Evolutionary conservation across 371 early-diverging fungal species (phyloP).

Genomic region (Mucor circinelloides): DNA sequence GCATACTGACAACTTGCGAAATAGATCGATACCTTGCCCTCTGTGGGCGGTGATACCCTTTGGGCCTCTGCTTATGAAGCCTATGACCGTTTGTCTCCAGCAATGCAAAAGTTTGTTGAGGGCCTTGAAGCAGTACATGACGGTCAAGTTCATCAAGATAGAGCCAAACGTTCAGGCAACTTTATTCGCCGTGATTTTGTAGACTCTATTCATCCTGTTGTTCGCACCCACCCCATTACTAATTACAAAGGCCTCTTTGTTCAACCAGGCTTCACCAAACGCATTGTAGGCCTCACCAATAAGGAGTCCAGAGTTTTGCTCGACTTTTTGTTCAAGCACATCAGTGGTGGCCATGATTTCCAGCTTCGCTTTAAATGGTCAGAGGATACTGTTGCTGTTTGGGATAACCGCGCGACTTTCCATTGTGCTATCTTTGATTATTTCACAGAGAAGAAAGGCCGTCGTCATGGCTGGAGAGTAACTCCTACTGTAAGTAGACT

Average conservation of each 20-base stretch:
- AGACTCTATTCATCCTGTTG: slow-evolving; percentile 52
- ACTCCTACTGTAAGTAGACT: slow-evolving; percentile 23
- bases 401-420: slow-evolving; percentile 59
- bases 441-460: slow-evolving; percentile 1
- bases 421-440: slow-evolving; percentile 43
- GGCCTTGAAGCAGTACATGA: slow-evolving; percentile 62
- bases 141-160: slow-evolving; percentile 42
- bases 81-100: slow-evolving; percentile 61
- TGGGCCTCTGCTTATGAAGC: slow-evolving; percentile 63
- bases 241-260: slow-evolving; percentile 66
- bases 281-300: slow-evolving; percentile 50
- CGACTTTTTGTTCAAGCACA: slow-evolving; percentile 36
- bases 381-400: slow-evolving; percentile 61
- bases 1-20: background rate
- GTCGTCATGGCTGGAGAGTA: slow-evolving; percentile 47
- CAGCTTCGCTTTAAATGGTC: slow-evolving; percentile 68
- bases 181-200: slow-evolving; percentile 47
- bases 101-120: slow-evolving; percentile 58
- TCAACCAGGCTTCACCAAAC: slow-evolving; percentile 60
- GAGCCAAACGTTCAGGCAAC: slow-evolving; percentile 36
- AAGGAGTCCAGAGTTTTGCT: slow-evolving; percentile 58
- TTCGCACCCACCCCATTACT: slow-evolving; percentile 71
- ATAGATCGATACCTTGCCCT: slow-evolving; percentile 44
- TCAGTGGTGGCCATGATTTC: slow-evolving; percentile 54
- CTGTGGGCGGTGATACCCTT: slow-evolving; percentile 62